Evolutionary conservation across 305 asterid species (phyloP).

Genomic region (Coffea humblotiana): DNA sequence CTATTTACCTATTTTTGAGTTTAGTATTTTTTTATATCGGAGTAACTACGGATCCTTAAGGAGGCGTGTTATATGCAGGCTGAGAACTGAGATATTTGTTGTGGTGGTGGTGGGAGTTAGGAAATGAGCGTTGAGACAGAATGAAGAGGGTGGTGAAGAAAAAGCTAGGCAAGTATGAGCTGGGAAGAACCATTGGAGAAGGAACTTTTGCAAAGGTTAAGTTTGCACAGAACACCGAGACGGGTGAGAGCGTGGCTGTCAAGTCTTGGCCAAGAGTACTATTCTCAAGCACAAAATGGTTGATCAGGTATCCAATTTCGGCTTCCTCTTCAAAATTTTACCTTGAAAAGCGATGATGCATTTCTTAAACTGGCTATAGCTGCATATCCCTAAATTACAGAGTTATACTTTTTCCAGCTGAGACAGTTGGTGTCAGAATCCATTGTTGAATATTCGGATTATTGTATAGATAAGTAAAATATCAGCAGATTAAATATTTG

Average conservation of each 20-base stretch:
- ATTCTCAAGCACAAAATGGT: constrained; percentile 92
- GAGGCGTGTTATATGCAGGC: not conserved
- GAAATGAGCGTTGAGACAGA: constrained; percentile 41
- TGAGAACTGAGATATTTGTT: constrained; percentile 6
- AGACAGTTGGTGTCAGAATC: not conserved
- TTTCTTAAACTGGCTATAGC: not conserved
- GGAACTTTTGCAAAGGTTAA: constrained; percentile 95
- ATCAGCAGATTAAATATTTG: not conserved
- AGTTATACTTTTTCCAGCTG: not conserved
- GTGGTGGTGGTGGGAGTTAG: constrained; percentile 18
- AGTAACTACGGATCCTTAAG: constrained; percentile 5
- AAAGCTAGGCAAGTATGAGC: constrained; percentile 82
- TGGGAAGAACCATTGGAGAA: constrained; percentile 87
- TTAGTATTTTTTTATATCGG: not conserved
- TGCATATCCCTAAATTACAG: not conserved
- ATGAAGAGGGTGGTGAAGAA: constrained; percentile 61
- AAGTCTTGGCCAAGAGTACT: constrained; percentile 81
- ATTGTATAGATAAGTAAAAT: not conserved
- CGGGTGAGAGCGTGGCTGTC: constrained; percentile 77
- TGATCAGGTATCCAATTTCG: constrained; percentile 57
- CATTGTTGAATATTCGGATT: not conserved
- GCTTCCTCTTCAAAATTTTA: not conserved
- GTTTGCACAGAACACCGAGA: constrained; percentile 73
- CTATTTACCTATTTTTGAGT: not conserved
- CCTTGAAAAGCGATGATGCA: not conserved